phyloP scores from a whole-genome alignment of 2,329 filamentous ascomycete species.

The Aspergillus fijiensis region DNA sequence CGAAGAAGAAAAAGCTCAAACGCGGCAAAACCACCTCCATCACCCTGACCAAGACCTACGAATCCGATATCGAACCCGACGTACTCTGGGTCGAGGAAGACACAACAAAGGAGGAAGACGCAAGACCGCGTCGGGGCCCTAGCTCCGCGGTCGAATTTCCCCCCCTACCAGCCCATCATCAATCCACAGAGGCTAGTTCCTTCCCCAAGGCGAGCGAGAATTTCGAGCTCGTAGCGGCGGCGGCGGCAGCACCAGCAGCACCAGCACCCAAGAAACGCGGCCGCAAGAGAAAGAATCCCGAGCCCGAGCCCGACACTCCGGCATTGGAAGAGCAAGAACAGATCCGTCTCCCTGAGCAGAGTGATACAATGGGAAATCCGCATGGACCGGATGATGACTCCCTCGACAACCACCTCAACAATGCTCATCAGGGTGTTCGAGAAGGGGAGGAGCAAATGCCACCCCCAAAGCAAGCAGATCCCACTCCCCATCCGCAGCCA shows the following conservation, averaged over 20 bases:
- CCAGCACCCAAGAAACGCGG: conserved; percentile 44
- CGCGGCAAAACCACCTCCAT: conserved; percentile 44
- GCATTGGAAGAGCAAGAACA: not conserved
- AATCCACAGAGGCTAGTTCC: not conserved
- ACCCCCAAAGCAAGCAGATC: not conserved
- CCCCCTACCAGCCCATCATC: not conserved
- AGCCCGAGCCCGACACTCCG: not conserved
- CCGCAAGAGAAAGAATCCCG: conserved; percentile 41
- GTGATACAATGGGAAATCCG: not conserved
- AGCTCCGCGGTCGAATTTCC: not conserved
- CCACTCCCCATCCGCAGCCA: not conserved
- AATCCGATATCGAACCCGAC: conserved; percentile 39
- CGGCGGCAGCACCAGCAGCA: not conserved
- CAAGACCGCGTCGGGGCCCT: not conserved
- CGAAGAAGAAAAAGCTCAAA: conserved; percentile 47
- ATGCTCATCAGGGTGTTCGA: not conserved
- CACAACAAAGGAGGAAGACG: conserved; percentile 5
- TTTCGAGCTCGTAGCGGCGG: not conserved
- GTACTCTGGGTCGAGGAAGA: conserved; percentile 43
- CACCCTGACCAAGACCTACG: conserved; percentile 29
- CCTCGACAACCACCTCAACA: too few species aligned
- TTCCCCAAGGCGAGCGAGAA: not conserved
- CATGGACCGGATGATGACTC: not conserved
- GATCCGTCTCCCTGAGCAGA: too few species aligned
- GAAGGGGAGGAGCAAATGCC: not conserved